Percentiles rank a stretch among this genome's conserved stretches.
phyloP scores from a whole-genome alignment of 768 basidiomycete species.

The Kwoniella europaea region DNA sequence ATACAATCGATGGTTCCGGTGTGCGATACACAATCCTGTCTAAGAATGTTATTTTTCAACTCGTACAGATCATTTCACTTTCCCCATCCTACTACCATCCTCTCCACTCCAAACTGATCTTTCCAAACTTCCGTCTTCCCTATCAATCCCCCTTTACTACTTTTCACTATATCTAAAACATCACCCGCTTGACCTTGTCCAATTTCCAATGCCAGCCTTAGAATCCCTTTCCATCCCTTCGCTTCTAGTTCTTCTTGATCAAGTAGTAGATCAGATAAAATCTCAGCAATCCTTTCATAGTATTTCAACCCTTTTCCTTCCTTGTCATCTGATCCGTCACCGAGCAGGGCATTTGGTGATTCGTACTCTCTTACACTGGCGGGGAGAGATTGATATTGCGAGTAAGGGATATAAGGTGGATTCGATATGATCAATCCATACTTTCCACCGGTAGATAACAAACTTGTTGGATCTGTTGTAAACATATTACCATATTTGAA shows the following conservation, averaged over 20 bases:
- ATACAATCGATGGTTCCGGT: neutral
- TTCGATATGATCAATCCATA: slow-evolving; percentile 43
- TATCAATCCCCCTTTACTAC: slow-evolving; percentile 53
- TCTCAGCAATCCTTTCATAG: slow-evolving; percentile 72
- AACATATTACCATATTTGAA: slow-evolving; percentile 25
- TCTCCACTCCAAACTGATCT: slow-evolving; percentile 77
- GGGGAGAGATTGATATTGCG: slow-evolving; percentile 69
- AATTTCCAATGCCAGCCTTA: slow-evolving; percentile 74
- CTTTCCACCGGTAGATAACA: slow-evolving; percentile 43
- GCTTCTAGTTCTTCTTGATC: slow-evolving; percentile 8
- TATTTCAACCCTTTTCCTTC: slow-evolving; percentile 66
- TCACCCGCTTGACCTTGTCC: slow-evolving; percentile 72
- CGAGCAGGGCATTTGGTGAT: slow-evolving; percentile 79
- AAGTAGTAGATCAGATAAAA: slow-evolving; percentile 65
- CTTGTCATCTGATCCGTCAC: slow-evolving; percentile 62
- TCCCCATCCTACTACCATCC: slow-evolving; percentile 64
- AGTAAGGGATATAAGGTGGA: slow-evolving; percentile 70
- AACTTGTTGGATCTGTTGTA: neutral
- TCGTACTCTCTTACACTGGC: slow-evolving; percentile 77
- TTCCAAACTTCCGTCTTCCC: slow-evolving; percentile 70
- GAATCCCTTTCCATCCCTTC: slow-evolving; percentile 22
- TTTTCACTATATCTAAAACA: slow-evolving; percentile 67
- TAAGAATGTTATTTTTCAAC: neutral
- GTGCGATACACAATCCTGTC: neutral
- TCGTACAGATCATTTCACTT: neutral